phyloP scores from a whole-genome alignment of 2,329 filamentous ascomycete species.

The Seiridium unicorne region DNA sequence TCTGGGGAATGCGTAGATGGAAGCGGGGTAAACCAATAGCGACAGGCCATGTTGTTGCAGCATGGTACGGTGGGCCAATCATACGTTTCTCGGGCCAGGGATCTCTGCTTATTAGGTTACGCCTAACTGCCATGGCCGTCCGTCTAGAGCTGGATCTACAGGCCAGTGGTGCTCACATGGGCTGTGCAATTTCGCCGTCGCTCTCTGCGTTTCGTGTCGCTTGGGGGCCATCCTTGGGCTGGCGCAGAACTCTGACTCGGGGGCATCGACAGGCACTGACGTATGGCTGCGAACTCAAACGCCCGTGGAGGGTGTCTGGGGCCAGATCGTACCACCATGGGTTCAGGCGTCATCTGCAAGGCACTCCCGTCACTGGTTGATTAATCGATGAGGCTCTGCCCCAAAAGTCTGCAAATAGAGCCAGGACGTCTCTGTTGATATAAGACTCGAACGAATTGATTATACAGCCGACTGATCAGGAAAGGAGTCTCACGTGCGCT shows the following conservation, averaged over 20 bases:
- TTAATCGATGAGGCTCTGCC: not conserved
- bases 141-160: slow-evolving; percentile 3
- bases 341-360: slow-evolving; percentile 1
- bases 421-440: not conserved
- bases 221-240: not conserved
- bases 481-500: slow-evolving; percentile 1
- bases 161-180: slow-evolving; percentile 1
- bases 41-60: slow-evolving; percentile 18
- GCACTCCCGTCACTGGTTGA: slow-evolving; percentile 3
- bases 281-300: slow-evolving; percentile 1
- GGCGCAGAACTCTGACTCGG: not conserved
- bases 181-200: slow-evolving; percentile 7
- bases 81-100: slow-evolving; percentile 18
- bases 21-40: slow-evolving; percentile 30
- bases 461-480: not conserved
- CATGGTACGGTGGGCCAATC: slow-evolving; percentile 21
- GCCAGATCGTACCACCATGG: not conserved
- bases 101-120: slow-evolving; percentile 14
- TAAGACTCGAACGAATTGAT: not conserved
- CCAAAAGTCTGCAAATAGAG: not conserved
- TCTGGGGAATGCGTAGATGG: slow-evolving; percentile 17
- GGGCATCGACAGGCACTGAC: not conserved
- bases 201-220: not conserved
- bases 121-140: not conserved
- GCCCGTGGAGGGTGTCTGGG: slow-evolving; percentile 1